Conservation (phyloP, 2,329 filamentous ascomycete genomes). For the Saccharata proteae region DNA sequence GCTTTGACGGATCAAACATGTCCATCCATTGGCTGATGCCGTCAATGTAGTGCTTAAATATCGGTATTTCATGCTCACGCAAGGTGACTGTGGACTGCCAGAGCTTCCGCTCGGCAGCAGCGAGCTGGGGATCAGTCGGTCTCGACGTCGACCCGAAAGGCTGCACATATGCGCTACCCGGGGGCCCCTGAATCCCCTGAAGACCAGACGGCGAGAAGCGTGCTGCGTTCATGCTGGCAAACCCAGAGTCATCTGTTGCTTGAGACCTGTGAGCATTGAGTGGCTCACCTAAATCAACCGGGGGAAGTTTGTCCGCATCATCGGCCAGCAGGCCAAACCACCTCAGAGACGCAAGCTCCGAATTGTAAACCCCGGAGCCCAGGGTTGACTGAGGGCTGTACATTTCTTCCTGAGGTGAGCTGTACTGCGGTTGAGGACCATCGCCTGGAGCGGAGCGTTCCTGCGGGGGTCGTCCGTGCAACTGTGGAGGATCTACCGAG, state of each 20-base stretch:
- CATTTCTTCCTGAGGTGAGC: slow-evolving; percentile 2
- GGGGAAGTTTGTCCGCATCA: slow-evolving; percentile 8
- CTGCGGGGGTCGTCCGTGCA: too few relatives aligned
- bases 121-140: neutral
- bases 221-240: neutral
- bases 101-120: slow-evolving; percentile 3
- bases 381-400: slow-evolving; percentile 7
- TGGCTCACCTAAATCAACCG: slow-evolving; percentile 3
- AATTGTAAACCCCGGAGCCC: slow-evolving; percentile 6
- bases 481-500: neutral
- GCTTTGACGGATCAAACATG: slow-evolving; percentile 30
- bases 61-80: slow-evolving; percentile 24
- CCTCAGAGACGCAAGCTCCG: slow-evolving; percentile 8
- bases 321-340: slow-evolving; percentile 10
- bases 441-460: too few relatives aligned
- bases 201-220: too few relatives aligned
- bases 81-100: slow-evolving; percentile 11
- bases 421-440: slow-evolving; percentile 2
- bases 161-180: neutral
- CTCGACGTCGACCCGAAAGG: neutral
- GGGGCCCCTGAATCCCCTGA: too few relatives aligned
- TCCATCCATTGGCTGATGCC: slow-evolving; percentile 30
- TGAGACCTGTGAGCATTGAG: slow-evolving; percentile 5
- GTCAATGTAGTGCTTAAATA: slow-evolving; percentile 29
- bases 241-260: slow-evolving; percentile 6